phyloP scores from a whole-genome alignment of 2,329 filamentous ascomycete genomes.

The Alternaria brassicicola region DNA sequence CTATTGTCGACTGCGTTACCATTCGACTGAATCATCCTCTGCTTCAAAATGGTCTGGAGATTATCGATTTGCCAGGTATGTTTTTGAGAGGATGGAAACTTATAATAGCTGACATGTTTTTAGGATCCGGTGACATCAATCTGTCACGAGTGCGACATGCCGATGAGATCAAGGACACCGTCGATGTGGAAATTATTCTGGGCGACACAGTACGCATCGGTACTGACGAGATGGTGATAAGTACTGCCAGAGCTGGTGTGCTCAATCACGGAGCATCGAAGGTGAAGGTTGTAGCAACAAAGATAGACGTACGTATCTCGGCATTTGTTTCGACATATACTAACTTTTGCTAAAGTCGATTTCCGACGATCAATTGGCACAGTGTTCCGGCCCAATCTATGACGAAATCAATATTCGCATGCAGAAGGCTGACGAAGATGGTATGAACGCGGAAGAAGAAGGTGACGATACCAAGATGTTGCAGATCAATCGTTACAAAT shows the following conservation, averaged over 20 bases:
- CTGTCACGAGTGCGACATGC: conserved; percentile 19
- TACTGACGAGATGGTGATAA: conserved; percentile 26
- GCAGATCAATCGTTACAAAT: conserved; percentile 12
- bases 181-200: conserved; percentile 29
- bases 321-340: not conserved
- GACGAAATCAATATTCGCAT: conserved; percentile 2
- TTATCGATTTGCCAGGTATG: conserved; percentile 34
- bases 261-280: conserved; percentile 17
- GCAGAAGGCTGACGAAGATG: not conserved
- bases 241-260: conserved; percentile 13
- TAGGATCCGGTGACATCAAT: conserved; percentile 34
- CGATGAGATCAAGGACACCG: conserved; percentile 25
- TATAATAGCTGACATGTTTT: not conserved
- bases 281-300: conserved; percentile 31
- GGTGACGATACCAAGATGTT: not conserved
- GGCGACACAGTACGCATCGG: conserved; percentile 27
- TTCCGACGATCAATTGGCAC: conserved; percentile 7
- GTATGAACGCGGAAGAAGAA: not conserved
- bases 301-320: conserved; percentile 27
- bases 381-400: not conserved
- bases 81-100: not conserved
- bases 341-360: not conserved
- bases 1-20: conserved; percentile 26
- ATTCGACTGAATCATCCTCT: conserved; percentile 21
- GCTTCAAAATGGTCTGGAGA: conserved; percentile 17